Conservation (phyloP, 352 stramenopile species). For the Pythium volutum region DNA sequence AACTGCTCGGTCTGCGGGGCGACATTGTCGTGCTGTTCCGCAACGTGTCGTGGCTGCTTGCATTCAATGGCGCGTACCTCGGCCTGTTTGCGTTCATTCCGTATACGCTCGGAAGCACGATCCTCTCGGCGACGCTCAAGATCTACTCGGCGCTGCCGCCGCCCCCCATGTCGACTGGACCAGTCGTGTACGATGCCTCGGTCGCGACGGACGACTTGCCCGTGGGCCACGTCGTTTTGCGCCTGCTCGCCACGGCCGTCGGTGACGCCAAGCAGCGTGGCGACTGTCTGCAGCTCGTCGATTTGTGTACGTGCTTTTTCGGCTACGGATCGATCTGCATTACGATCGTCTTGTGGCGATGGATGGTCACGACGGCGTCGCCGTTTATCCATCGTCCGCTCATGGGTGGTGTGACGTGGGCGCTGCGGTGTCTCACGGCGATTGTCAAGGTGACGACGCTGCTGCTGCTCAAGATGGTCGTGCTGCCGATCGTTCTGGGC, state of each 20-base stretch:
- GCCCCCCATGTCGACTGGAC: constrained; percentile 13
- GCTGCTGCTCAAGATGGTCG: constrained; percentile 97
- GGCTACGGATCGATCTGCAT: constrained; percentile 83
- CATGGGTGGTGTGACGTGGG: constrained; percentile 79
- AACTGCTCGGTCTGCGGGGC: constrained; percentile 95
- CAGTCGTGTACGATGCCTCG: constrained; percentile 25
- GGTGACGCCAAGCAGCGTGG: constrained; percentile 57
- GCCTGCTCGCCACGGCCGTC: constrained; percentile 51
- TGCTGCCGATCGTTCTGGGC: constrained; percentile 93
- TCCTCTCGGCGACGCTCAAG: constrained; percentile 69
- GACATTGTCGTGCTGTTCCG: constrained; percentile 92
- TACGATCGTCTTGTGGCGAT: constrained; percentile 81
- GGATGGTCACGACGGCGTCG: constrained; percentile 81
- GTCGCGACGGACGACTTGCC: constrained; percentile 24
- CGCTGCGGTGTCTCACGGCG: constrained; percentile 71
- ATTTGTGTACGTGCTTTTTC: constrained; percentile 75
- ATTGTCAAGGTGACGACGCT: constrained; percentile 95
- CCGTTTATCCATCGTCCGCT: constrained; percentile 81
- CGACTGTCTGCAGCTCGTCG: constrained; percentile 83
- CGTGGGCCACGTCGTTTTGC: constrained; percentile 43
- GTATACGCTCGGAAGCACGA: constrained; percentile 91
- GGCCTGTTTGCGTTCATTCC: constrained; percentile 96
- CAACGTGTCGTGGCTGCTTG: constrained; percentile 96
- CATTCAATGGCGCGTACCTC: constrained; percentile 97
- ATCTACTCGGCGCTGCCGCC: constrained; percentile 54